Evolutionary conservation across 2,329 filamentous ascomycete genomes (phyloP).

Genomic region (Knufia fluminis): DNA sequence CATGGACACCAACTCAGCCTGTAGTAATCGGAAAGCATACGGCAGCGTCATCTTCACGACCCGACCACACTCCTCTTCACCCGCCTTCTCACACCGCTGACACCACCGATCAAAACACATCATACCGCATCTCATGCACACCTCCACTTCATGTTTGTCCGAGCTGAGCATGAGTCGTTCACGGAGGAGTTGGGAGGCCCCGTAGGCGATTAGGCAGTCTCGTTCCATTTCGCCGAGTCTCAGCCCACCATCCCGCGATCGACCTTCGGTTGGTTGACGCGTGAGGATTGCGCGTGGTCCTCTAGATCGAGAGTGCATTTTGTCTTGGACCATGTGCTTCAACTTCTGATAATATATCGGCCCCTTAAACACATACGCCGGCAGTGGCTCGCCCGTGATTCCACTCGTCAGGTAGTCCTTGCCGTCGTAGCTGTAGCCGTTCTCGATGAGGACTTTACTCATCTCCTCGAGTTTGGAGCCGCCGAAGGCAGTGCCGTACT

Average conservation of each 20-base stretch:
- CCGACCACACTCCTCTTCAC: conserved; percentile 55
- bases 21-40: conserved; percentile 89
- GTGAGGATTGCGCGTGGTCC: conserved; percentile 88
- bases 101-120: conserved; percentile 96
- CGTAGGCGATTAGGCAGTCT: conserved; percentile 95
- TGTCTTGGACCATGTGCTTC: conserved; percentile 99
- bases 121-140: conserved; percentile 87
- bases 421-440: conserved; percentile 92
- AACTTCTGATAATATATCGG: conserved; percentile 99
- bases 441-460: conserved; percentile 70
- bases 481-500: conserved; percentile 84
- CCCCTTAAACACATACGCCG: conserved; percentile 96
- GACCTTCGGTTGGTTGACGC: conserved; percentile 89
- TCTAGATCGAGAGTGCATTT: conserved; percentile 92
- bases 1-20: conserved; percentile 96
- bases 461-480: conserved; percentile 81
- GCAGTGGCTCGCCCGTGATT: conserved; percentile 85
- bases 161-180: conserved; percentile 92
- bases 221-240: conserved; percentile 97
- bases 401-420: conserved; percentile 95
- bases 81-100: conserved; percentile 57
- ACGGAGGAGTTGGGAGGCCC: conserved; percentile 80
- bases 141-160: conserved; percentile 82
- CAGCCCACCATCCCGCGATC: conserved; percentile 82
- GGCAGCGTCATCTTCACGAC: conserved; percentile 94